Base-by-base conservation (phyloP, 768 basidiomycete species). In the Pluteus cervinus region DNA sequence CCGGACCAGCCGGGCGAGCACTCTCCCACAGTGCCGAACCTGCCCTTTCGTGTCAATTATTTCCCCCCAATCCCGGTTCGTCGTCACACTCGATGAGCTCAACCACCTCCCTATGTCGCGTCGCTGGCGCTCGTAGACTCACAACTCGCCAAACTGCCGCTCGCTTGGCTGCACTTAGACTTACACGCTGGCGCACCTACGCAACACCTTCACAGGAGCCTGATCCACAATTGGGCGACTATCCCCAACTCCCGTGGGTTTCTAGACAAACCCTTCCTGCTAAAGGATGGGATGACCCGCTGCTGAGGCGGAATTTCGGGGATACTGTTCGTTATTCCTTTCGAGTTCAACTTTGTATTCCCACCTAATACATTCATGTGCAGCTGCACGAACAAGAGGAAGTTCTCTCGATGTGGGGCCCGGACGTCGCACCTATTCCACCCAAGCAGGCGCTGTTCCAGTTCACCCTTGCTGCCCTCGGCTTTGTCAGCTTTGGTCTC, bases 381-480 rank as follows among this genome's bases (percentile, higher is more conserved):
- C 50, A 91, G 88, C 58, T 88, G 22, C 87, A 86, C 42, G 86
- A 88, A 57, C 69, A 76, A 51, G 86, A 89, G 36, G 88, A 91
- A 50, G 64, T 85, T 16, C 59, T 82, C 39, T 86, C 83, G 24
- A 86, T 91, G 83, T 90, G 86, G 86, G 86, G 86, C 17, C 86
- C 86, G 15, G 88, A 91, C 51, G 64, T 76, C 20, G 73, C 87
- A 26, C 69, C 70, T 15, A 62, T 86, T 9, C 60, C 68, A 9
- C 79, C 84, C 17, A 57, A 68, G 5, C 68, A 56, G 2, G 87
- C 88, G 5, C 55, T 82, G 24, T 67, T 71, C 34, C 82, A 83
- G 30, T 83, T 91, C 53, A 47, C 71, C 9, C 55, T 81, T 36
- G 86, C 78, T 0, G 60, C 68, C 14, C 55, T 71, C 17, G 73